These are phyloP conservation scores for Ocimum tenuiflorum DNA, from an alignment of 257 asterid species.

Conservation along the genomic window DNA sequence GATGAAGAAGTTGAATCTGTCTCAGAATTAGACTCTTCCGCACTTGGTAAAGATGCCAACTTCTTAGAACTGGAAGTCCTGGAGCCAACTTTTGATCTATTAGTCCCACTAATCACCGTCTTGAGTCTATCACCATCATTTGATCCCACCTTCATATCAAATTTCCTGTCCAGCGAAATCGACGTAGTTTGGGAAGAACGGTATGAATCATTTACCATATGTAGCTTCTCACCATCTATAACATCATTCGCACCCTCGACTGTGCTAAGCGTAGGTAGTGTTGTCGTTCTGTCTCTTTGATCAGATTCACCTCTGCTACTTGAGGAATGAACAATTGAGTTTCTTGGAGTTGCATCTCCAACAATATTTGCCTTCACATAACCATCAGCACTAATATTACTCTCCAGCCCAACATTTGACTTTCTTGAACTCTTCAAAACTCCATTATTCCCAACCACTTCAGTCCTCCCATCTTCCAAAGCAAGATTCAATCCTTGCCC, in stretches of 20 bases:
- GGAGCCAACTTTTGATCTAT: slow-evolving; percentile 32
- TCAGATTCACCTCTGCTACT: slow-evolving; percentile 41
- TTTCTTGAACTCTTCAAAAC: slow-evolving; percentile 40
- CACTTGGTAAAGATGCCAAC: slow-evolving; percentile 48
- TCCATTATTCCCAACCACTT: slow-evolving; percentile 36
- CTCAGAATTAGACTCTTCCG: slow-evolving; percentile 68
- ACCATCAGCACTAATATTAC: slow-evolving; percentile 33
- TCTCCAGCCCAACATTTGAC: slow-evolving; percentile 37
- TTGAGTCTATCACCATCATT: slow-evolving; percentile 29
- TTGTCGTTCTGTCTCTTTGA: slow-evolving; percentile 20
- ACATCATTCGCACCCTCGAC: slow-evolving; percentile 28
- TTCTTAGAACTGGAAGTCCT: slow-evolving; percentile 35
- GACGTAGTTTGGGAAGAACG: slow-evolving; percentile 19
- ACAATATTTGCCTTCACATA: slow-evolving; percentile 37
- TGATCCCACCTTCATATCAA: slow-evolving; percentile 30
- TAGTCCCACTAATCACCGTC: slow-evolving; percentile 25
- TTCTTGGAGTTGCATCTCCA: slow-evolving; percentile 36
- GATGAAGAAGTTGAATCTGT: slow-evolving; percentile 65
- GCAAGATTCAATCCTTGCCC: slow-evolving; percentile 36
- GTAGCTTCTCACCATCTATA: slow-evolving; percentile 32
- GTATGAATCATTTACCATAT: slow-evolving; percentile 17
- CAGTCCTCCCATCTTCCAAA: slow-evolving; percentile 32
- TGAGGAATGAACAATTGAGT: slow-evolving; percentile 34
- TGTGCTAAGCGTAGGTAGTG: slow-evolving; percentile 24
- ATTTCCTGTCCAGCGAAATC: slow-evolving; percentile 31